Evolutionary conservation across 257 asterid species (phyloP).

Genomic region (Hygrophila difformis): DNA sequence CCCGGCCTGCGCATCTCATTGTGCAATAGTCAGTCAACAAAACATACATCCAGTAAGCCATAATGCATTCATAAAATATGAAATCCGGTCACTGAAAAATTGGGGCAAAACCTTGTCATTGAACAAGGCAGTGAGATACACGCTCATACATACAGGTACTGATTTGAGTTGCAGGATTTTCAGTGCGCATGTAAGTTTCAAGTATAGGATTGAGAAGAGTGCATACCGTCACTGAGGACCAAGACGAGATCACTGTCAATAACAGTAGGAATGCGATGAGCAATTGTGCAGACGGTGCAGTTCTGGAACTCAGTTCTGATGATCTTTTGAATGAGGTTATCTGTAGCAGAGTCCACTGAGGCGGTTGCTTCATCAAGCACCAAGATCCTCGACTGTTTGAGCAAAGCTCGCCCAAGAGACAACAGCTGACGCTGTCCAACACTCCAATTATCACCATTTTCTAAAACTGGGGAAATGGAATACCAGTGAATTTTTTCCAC

Average conservation of each 20-base stretch:
- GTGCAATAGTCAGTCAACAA: too few species aligned
- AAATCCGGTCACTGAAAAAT: too few species aligned
- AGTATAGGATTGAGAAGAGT: background rate
- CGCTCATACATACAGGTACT: too few species aligned
- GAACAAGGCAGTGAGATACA: too few species aligned
- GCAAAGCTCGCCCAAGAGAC: slow-evolving; percentile 88
- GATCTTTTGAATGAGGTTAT: slow-evolving; percentile 89
- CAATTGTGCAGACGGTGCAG: slow-evolving; percentile 93
- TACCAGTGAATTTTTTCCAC: too few species aligned
- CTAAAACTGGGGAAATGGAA: slow-evolving; percentile 78
- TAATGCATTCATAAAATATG: too few species aligned
- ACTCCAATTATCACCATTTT: slow-evolving; percentile 95
- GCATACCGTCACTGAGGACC: slow-evolving; percentile 91
- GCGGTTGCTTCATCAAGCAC: slow-evolving; percentile 98
- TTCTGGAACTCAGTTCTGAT: slow-evolving; percentile 76
- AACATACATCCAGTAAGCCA: too few species aligned
- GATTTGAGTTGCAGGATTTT: too few species aligned
- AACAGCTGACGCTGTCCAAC: slow-evolving; percentile 95
- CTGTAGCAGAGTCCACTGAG: slow-evolving; percentile 96
- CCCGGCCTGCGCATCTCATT: slow-evolving; percentile 97
- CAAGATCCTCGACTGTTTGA: slow-evolving; percentile 81
- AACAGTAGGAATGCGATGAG: slow-evolving; percentile 97
- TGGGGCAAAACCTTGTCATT: background rate
- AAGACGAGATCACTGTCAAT: slow-evolving; percentile 92
- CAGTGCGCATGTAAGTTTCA: too few species aligned